Evolutionary conservation across 495 filamentous ascomycete species (phyloP).

Genomic region (Amniculicola lignicola): DNA sequence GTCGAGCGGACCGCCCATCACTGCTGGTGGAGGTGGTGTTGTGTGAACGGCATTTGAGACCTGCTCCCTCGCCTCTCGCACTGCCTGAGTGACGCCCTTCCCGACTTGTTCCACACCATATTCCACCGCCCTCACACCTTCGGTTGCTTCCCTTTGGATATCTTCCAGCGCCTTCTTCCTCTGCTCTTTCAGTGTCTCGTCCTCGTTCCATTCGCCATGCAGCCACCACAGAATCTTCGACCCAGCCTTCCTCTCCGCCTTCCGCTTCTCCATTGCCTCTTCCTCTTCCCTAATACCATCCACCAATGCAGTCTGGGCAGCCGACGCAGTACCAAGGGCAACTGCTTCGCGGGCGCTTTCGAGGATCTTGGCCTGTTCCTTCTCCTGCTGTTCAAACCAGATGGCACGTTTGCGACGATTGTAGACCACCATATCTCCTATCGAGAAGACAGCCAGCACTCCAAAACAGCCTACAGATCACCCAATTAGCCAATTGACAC

Average conservation of each 20-base stretch:
- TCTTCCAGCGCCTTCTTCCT: slow-evolving; percentile 14
- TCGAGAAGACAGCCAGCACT: slow-evolving; percentile 72
- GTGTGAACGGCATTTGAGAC: slow-evolving; percentile 4
- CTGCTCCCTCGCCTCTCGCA: slow-evolving; percentile 20
- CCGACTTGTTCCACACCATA: slow-evolving; percentile 8
- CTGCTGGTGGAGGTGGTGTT: background rate
- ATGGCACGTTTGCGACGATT: slow-evolving; percentile 62
- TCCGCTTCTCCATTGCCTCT: slow-evolving; percentile 21
- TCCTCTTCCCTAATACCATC: slow-evolving; percentile 35
- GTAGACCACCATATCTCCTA: slow-evolving; percentile 81
- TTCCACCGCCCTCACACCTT: too few relatives aligned
- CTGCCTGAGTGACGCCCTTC: slow-evolving; percentile 22
- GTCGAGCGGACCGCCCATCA: slow-evolving; percentile 19
- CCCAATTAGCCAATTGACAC: too few relatives aligned
- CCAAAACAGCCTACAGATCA: slow-evolving; percentile 48
- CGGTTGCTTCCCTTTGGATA: slow-evolving; percentile 6
- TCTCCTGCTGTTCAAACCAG: slow-evolving; percentile 37
- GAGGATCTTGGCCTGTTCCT: slow-evolving; percentile 33
- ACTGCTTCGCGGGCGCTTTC: slow-evolving; percentile 32
- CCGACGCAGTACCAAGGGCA: slow-evolving; percentile 26
- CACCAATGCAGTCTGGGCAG: slow-evolving; percentile 34
- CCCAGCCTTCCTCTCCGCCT: slow-evolving; percentile 14
- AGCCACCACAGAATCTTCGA: slow-evolving; percentile 25
- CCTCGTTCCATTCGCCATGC: slow-evolving; percentile 29
- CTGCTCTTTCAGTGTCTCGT: slow-evolving; percentile 23